These are phyloP conservation scores for Cyclotella sp. DNA, from an alignment of 108 stramenopile genomes.

Conservation along the genomic window DNA sequence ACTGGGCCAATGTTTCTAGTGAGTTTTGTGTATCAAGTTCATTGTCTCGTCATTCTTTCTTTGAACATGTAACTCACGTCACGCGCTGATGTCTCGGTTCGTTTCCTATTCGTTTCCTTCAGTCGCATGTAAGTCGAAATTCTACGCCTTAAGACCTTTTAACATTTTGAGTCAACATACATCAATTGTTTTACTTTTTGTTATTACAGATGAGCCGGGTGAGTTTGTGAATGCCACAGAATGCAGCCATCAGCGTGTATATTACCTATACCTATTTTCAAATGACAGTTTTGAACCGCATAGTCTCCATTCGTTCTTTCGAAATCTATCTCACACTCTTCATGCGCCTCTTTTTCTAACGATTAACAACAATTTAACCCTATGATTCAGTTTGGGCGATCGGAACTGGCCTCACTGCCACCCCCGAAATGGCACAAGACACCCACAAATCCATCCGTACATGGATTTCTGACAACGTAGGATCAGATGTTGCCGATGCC, in stretches of 20 bases:
- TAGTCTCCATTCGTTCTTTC: no score
- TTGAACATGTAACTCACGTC: slow-evolving; percentile 4
- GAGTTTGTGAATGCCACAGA: no score
- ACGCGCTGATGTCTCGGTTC: neutral
- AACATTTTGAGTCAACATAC: no score
- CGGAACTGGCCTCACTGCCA: slow-evolving; percentile 99
- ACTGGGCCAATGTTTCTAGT: slow-evolving; percentile 94
- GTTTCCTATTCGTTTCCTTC: neutral
- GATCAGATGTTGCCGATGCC: slow-evolving; percentile 81
- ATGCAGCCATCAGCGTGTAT: no score
- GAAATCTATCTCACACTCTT: no score
- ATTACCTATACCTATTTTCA: no score
- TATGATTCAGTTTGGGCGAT: slow-evolving; percentile 95
- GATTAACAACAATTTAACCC: slow-evolving; percentile 15
- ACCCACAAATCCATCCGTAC: slow-evolving; percentile 94
- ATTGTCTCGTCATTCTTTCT: neutral
- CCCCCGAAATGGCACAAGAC: slow-evolving; percentile 99
- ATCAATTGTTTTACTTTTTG: no score
- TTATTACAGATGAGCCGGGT: no score
- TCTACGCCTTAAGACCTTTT: no score
- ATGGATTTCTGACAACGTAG: slow-evolving; percentile 91
- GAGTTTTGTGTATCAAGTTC: slow-evolving; percentile 64
- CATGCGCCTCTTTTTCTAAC: neutral
- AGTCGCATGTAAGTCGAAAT: slow-evolving; percentile 17
- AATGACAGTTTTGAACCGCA: no score